A percentile compares a stretch with the other conserved stretches of the same genome.
These are phyloP conservation scores for Pyrenochaeta sp. DNA, from an alignment of 2,329 filamentous ascomycete species.

Conservation along the genomic window DNA sequence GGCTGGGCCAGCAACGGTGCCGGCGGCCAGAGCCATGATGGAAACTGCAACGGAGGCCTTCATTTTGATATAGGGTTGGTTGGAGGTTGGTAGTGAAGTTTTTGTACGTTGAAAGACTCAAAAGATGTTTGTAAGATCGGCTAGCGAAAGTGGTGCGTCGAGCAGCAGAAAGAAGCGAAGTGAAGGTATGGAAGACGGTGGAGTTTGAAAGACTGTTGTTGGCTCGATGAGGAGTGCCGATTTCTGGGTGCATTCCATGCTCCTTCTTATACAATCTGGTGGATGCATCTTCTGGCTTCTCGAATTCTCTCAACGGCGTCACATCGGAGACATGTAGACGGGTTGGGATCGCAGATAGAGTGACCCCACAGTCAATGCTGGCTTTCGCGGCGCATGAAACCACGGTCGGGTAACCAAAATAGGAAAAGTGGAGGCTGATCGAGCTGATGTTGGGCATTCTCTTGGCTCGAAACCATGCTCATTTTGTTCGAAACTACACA, in stretches of 20 bases:
- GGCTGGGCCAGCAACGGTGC: conserved; percentile 37
- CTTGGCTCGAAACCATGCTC: conserved; percentile 9
- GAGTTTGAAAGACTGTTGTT: conserved; percentile 24
- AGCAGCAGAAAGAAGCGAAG: conserved; percentile 23
- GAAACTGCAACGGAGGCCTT: conserved; percentile 39
- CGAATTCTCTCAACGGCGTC: conserved; percentile 9
- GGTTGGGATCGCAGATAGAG: conserved; percentile 8
- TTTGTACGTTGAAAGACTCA: conserved; percentile 18
- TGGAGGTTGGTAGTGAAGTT: conserved; percentile 14
- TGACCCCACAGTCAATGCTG: conserved; percentile 6
- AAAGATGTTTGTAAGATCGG: conserved; percentile 14
- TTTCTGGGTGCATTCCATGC: conserved; percentile 3
- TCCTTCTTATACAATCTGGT: conserved; percentile 21
- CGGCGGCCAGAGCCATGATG: conserved; percentile 36
- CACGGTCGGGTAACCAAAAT: conserved; percentile 1
- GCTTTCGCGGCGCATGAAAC: conserved; percentile 15
- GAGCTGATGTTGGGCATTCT: conserved; percentile 8
- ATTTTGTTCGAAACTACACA: conserved; percentile 29
- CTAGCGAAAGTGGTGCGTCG: conserved; percentile 32
- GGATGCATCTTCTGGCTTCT: conserved; percentile 1
- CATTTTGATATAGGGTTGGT: conserved; percentile 35
- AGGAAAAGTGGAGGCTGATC: conserved; percentile 17
- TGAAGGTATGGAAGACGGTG: conserved; percentile 10
- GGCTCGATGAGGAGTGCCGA: conserved; percentile 27
- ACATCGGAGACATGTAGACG: conserved; percentile 2